Evolutionary conservation across 768 basidiomycete genomes (phyloP).

Genomic region (Phylloporus scabripes): DNA sequence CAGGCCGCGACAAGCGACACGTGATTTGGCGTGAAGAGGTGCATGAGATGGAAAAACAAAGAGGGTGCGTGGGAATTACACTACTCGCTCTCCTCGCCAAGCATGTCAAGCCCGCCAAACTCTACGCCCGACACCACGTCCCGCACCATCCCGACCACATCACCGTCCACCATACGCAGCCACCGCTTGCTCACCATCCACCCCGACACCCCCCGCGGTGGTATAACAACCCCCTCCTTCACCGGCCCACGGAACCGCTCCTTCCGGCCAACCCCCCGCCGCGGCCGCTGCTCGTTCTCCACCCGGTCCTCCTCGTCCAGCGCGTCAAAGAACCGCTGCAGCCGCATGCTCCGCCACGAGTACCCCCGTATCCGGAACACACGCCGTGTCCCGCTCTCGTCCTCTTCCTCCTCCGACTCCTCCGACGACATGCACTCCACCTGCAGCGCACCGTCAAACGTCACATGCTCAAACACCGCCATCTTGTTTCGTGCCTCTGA

Average conservation of each 20-base stretch:
- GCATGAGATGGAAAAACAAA: conserved; percentile 39
- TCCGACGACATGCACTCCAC: conserved; percentile 79
- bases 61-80: conserved; percentile 24
- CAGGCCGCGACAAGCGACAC: conserved; percentile 79
- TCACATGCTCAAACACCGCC: conserved; percentile 50
- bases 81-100: conserved; percentile 52
- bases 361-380: conserved; percentile 53
- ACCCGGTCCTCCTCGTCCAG: conserved; percentile 54
- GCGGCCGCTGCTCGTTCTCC: conserved; percentile 44
- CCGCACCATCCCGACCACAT: conserved; percentile 39
- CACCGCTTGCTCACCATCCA: conserved; percentile 79
- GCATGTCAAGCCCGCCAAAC: conserved; percentile 24
- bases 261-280: conserved; percentile 53
- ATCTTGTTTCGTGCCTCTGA: conserved; percentile 53
- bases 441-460: conserved; percentile 66
- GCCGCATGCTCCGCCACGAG: conserved; percentile 62
- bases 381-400: conserved; percentile 25
- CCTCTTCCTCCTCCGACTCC: conserved; percentile 57
- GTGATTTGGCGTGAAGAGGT: conserved; percentile 78
- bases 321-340: conserved; percentile 53
- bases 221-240: conserved; percentile 54
- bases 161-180: conserved; percentile 45
- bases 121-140: conserved; percentile 39
- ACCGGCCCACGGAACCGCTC: conserved; percentile 48
- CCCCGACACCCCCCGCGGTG: conserved; percentile 55